Evolutionary conservation across 2,329 filamentous ascomycete genomes (phyloP), one percentile per base, ranked within the genome.

Genomic region (Diaporthe aspalathi): DNA sequence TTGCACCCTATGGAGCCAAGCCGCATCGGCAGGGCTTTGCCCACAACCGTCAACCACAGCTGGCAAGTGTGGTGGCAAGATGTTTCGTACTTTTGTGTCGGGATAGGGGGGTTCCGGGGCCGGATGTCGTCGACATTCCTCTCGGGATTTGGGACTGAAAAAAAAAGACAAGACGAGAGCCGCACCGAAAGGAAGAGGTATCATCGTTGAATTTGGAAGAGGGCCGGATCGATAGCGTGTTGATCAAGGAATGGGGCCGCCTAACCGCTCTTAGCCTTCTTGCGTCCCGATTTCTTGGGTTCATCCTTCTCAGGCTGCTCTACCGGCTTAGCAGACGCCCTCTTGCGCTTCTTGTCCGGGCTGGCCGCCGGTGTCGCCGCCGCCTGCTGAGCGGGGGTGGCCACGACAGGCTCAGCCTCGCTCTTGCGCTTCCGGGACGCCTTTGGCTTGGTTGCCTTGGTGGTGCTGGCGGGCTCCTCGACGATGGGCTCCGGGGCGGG

Each of bases 281-380:
- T 89, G 78, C 86, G 86, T 74, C 83, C 84, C 68, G 85, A 87
- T 83, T 89, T 89, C 85, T 89, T 89, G 73, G 86, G 85, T 78
- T 90, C 88, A 78, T 89, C 88, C 74, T 81, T 81, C 70, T 86
- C 81, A 71, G 82, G 79, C 71, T 89, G 87, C 35, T 82, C 82
- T 50, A 83, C 86, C 84, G 72, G 72, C 72, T 73, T 73, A 54
- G 90, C 90, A 76, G 87, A 88, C 12, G 83, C 82, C 72, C 89
- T 83, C 81, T 90, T 87, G 75, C 89, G 85, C 87, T 91, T 91
- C 85, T 89, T 89, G 74, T 89, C 89, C 38, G 89, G 88, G 79
- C 86, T 89, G 70, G 84, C 84, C 32, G 86, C 84, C 38, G 81
- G 79, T 43, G 66, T 68, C 47, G 57, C 38, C n/a, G 70, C 38